Percentiles rank a stretch among this genome's conserved stretches.
phyloP scores from a whole-genome alignment of 1,284 basidiomycete species.

The Cryptococcus sp. region DNA sequence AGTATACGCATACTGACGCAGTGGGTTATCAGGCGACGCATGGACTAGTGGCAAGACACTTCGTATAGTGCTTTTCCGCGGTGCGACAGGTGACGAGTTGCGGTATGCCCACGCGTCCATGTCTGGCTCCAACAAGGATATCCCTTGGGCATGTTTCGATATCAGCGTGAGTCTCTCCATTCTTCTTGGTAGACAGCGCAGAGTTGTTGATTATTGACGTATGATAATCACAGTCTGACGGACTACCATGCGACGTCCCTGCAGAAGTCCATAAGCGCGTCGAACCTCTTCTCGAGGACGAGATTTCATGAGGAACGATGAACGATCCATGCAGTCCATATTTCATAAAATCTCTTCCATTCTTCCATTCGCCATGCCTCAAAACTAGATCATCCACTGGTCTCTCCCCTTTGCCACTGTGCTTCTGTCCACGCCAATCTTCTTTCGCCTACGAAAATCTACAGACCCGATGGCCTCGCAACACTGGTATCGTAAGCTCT shows the following conservation, averaged over 20 bases:
- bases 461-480: constrained; percentile 50
- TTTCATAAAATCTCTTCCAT: neutral
- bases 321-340: neutral
- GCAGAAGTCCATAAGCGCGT: constrained; percentile 6
- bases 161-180: constrained; percentile 39
- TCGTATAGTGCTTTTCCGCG: constrained; percentile 45
- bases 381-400: neutral
- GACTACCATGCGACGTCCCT: constrained; percentile 41
- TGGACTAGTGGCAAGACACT: constrained; percentile 50
- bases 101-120: constrained; percentile 46
- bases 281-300: constrained; percentile 1
- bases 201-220: constrained; percentile 13
- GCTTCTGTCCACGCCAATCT: neutral
- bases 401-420: neutral
- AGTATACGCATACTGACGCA: no score
- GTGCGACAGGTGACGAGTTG: constrained; percentile 36
- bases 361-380: neutral
- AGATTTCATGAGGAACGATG: neutral
- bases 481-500: constrained; percentile 81
- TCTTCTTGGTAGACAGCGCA: neutral
- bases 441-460: constrained; percentile 6
- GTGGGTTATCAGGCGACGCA: constrained; percentile 31
- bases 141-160: constrained; percentile 44
- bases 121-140: constrained; percentile 17
- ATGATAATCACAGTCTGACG: constrained; percentile 23